Base-by-base conservation (phyloP, 106 monocot species). In the Narthecium ossifragum region DNA sequence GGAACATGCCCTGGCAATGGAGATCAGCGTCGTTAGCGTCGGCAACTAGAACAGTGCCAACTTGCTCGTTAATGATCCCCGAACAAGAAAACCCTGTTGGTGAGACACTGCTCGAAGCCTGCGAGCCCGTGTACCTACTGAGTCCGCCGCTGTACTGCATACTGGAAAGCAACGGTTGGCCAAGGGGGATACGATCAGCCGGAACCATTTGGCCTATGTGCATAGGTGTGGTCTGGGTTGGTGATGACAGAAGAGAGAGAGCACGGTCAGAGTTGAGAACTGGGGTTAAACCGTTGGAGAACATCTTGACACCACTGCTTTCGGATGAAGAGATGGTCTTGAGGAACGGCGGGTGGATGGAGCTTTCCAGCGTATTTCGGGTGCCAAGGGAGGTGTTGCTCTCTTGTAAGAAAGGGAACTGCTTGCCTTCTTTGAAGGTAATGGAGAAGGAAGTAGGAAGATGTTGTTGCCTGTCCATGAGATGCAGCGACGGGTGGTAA, bases 191-290 rank as follows among this genome's bases (percentile, higher is more conserved):
- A 50, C 81, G 66, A 51, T 76, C 68, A 5, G 58, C 46, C 12
- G 75, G 63, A 31, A 68, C 77, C 53, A 75, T 70, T 31, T 80
- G 75, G 66, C 75, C 65, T 14, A 78, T 32, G 53, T 70, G 64
- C 60, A 81, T 78, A 2, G 63, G 31, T 45, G 77, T 57, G 43
- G 66, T 70, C 31, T 77, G 88, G 32, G 69, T 60, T 20, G 85
- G 70, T 8, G 85, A 90, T 90, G 90, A 90, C 90, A 90, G 90
- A 90, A 90, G 90, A 90, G 85, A 90, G 90, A 90, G 90, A 85
- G 85, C 90, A 90, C 90, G 72, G 68, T 81, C 85, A 12, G 81
- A 90, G 68, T 71, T 76, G 3, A 76, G 61, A 26, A 61, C 70
- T 25, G 70, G 78, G 41, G 72, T 29, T 64, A 80, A 48, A 11